Conservation (phyloP, 73 alveolate genomes). For the Symbiodinium pilosum region DNA sequence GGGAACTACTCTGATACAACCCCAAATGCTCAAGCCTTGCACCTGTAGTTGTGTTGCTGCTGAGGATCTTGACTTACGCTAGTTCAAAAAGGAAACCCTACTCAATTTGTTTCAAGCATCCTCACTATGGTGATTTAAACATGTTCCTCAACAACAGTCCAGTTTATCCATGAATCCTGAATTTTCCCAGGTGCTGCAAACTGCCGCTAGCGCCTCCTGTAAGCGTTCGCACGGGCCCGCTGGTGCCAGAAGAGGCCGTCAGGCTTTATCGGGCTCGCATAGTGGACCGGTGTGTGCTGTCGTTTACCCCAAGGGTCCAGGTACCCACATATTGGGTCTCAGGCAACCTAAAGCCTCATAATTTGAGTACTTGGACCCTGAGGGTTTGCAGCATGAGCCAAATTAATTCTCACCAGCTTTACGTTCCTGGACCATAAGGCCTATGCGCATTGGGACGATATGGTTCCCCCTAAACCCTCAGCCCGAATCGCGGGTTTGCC, state of each 20-base stretch:
- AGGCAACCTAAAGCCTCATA: too few relatives aligned
- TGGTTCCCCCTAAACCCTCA: too few relatives aligned
- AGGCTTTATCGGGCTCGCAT: too few relatives aligned
- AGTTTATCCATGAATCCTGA: too few relatives aligned
- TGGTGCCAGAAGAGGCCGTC: neutral
- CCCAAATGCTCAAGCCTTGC: neutral
- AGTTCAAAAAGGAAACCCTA: neutral
- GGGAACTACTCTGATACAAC: neutral
- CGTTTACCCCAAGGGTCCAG: neutral
- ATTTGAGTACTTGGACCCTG: too few relatives aligned
- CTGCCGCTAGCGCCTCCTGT: conserved; percentile 20
- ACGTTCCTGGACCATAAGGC: too few relatives aligned
- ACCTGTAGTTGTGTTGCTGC: too few relatives aligned
- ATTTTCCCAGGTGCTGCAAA: neutral
- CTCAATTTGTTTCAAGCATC: neutral
- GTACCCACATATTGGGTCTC: neutral
- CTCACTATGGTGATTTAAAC: neutral
- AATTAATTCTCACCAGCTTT: too few relatives aligned
- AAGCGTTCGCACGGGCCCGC: conserved; percentile 39
- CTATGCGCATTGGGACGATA: too few relatives aligned
- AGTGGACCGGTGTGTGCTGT: neutral
- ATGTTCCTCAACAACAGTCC: too few relatives aligned
- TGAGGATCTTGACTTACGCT: too few relatives aligned
- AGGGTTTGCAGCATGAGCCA: neutral
- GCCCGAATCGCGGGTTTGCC: too few relatives aligned